Evolutionary conservation across 1,139 yeast genomes (phyloP).

Genomic region (Diutina sp.): DNA sequence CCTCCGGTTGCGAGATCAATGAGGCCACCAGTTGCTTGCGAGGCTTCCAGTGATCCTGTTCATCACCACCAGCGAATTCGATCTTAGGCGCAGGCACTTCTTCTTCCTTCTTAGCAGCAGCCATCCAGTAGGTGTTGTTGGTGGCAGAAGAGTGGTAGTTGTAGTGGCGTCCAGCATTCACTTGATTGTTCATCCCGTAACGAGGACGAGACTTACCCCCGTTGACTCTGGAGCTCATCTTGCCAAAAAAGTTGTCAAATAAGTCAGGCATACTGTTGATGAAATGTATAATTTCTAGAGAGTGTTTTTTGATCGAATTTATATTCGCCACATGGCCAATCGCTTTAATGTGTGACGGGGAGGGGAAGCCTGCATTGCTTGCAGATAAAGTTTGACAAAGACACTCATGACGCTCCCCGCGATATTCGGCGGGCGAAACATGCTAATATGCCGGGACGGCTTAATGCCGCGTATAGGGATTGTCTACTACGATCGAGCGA

Average conservation of each 20-base stretch:
- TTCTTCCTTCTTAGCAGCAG: slow-evolving; percentile 9
- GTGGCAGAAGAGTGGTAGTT: slow-evolving; percentile 23
- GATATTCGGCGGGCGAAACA: not conserved
- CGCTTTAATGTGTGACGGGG: not conserved
- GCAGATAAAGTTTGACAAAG: not conserved
- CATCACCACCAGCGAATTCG: slow-evolving; percentile 1
- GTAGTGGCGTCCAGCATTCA: slow-evolving; percentile 25
- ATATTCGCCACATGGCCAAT: not conserved
- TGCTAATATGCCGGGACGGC: not conserved
- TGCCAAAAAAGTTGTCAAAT: slow-evolving; percentile 27
- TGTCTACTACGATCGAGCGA: not conserved
- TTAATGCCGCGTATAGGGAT: not conserved
- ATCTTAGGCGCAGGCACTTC: not conserved
- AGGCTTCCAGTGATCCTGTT: not conserved
- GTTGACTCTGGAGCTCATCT: slow-evolving; percentile 17
- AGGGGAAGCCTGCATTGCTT: not conserved
- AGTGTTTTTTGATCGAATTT: not conserved
- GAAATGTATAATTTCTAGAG: not conserved
- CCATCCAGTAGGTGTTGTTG: slow-evolving; percentile 30
- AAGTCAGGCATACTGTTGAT: slow-evolving; percentile 23
- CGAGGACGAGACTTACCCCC: slow-evolving; percentile 21
- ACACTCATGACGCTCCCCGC: not conserved
- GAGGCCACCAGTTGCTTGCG: not conserved
- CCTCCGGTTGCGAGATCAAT: not conserved
- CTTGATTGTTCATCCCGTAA: slow-evolving; percentile 21